Percentiles rank a stretch among this genome's conserved stretches.
Evolutionary conservation across 2,329 filamentous ascomycete species (phyloP).

Genomic region (Tolypocladium endophyticum): DNA sequence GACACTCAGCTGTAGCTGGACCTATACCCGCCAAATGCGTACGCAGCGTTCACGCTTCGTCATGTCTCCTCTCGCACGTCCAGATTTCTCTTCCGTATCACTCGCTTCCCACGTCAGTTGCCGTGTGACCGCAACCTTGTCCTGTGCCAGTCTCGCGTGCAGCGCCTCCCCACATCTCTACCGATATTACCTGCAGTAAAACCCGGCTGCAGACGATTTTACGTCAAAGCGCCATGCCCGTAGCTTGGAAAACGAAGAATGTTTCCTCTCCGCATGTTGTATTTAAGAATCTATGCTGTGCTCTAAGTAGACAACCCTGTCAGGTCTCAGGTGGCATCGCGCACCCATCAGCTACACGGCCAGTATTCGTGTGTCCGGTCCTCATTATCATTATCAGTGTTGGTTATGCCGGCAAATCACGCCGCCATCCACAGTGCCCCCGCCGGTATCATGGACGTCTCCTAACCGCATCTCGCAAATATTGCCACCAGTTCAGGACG

Average conservation of each 20-base stretch:
- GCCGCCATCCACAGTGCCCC: not conserved
- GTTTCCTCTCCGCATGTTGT: not conserved
- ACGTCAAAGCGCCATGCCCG: not conserved
- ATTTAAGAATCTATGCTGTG: not conserved
- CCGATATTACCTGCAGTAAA: slow-evolving; percentile 1
- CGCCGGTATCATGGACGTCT: not conserved
- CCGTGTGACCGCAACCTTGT: not conserved
- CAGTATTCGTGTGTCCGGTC: not conserved
- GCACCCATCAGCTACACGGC: not conserved
- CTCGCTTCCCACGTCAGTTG: not conserved
- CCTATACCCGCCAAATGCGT: not conserved
- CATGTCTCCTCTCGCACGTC: not conserved
- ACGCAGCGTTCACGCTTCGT: not conserved
- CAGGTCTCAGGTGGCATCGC: not conserved
- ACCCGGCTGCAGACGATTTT: slow-evolving; percentile 1
- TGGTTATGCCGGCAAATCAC: not conserved
- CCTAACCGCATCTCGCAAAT: not conserved
- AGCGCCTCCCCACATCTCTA: not conserved
- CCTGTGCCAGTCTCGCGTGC: not conserved
- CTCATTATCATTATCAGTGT: not conserved
- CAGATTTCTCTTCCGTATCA: not conserved
- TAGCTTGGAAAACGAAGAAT: not conserved
- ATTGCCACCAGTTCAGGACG: not conserved
- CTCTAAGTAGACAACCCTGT: not conserved
- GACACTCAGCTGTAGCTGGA: not conserved